A percentile compares a stretch with the other conserved stretches of the same genome.
Conservation (phyloP, 2,329 filamentous ascomycete genomes). For the Phialophora tarda region DNA sequence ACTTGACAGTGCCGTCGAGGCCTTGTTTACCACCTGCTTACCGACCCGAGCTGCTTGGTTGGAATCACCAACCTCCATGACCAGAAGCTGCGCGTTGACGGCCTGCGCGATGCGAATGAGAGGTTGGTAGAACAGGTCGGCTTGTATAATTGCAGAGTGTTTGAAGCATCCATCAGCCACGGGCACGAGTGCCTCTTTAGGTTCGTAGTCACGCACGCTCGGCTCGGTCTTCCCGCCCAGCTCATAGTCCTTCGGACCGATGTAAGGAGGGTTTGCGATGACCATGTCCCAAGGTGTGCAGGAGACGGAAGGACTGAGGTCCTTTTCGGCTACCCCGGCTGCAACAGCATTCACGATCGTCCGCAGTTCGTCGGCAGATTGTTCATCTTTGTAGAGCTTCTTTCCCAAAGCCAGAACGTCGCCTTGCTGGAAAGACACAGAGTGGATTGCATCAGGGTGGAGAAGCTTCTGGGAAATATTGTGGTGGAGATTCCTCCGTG, state of each 20-base stretch:
- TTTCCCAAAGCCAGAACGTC: conserved; percentile 47
- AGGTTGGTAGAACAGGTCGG: conserved; percentile 70
- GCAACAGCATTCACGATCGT: conserved; percentile 7
- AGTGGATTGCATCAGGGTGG: conserved; percentile 39
- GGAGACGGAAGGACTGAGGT: not conserved
- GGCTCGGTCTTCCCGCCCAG: conserved; percentile 63
- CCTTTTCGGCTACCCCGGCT: not conserved
- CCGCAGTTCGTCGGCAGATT: not conserved
- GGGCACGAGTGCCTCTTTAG: conserved; percentile 74
- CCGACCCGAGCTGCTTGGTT: conserved; percentile 71
- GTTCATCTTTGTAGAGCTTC: not conserved
- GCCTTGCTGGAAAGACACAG: conserved; percentile 56
- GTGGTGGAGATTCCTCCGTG: conserved; percentile 65
- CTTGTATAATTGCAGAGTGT: conserved; percentile 34
- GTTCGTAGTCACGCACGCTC: conserved; percentile 83
- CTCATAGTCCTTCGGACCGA: conserved; percentile 68
- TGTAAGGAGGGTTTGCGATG: conserved; percentile 89
- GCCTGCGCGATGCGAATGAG: conserved; percentile 62
- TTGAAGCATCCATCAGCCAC: conserved; percentile 13
- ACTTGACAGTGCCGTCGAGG: not conserved
- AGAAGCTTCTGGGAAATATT: conserved; percentile 52
- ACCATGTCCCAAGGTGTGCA: conserved; percentile 64
- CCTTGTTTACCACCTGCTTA: conserved; percentile 27
- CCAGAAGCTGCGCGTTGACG: conserved; percentile 60
- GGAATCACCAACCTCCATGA: conserved; percentile 75